Evolutionary conservation across 805 yeast species (phyloP), one percentile per base, ranked within the genome.

Genomic region (Lachancea quebecensis): DNA sequence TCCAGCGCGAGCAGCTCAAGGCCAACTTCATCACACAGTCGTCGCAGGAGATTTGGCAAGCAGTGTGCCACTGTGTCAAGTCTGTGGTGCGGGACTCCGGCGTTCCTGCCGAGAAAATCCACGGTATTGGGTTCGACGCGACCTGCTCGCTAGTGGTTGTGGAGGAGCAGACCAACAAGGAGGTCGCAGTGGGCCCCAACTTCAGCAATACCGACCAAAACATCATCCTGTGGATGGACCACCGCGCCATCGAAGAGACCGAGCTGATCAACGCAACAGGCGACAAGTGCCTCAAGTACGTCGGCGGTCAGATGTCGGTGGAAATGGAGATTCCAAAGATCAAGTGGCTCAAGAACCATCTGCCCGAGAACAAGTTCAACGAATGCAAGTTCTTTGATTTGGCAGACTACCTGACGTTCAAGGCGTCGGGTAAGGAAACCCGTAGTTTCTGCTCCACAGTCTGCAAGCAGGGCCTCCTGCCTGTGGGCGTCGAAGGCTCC

Each of bases 281-380:
- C 31, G 95, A 88, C 59, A 79, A 77, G 58, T 79, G 86, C 47
- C 73, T 93, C 58, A 84, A 86, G 62, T 93, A 87, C 62, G 98
- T 93, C 15, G 99, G 99, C 48, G 98, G 98, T 15, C 82, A 81
- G 57, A 91, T 93, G 97, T 89, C 97, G 41, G 85, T 93, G 58
- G 99, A 91, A 66, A 93, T 93, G 98, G 98, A 93, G 62, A 74
- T 93, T 53, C 99, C 99, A 50, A 93, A 93, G 68, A 89, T 88
- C 69, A 85, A 86, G 69, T 93, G 99, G 99, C 75, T 93, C 59
- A 91, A 91, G 64, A 82, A 85, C 64, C 74, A 93, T 65, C 68
- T 89, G 71, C 85, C 95, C 3, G 68, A 69, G 30, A 78, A 71
- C 12, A 66, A 67, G 45, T 85, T 87, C 63, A 60, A 65, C 6